These are phyloP conservation scores for Medicago truncatula DNA, from an alignment of 306 rosid genomes.

Conservation along the genomic window MtrunA17r5.0-ANR NC_053042.1:16144001-16144500, in stretches of 20 bases:
- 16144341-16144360: slow-evolving; percentile 54
- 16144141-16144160: slow-evolving; percentile 31
- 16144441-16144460: no score
- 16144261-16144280: slow-evolving; percentile 75
- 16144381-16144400: slow-evolving; percentile 11
- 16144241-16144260: slow-evolving; percentile 29
- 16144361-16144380: slow-evolving; percentile 10
- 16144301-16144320: slow-evolving; percentile 91
- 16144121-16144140: neutral
- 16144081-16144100: neutral
- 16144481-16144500: no score
- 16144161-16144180: slow-evolving; percentile 12
- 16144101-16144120: neutral
- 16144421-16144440: no score
- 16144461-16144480: no score
- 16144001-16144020: neutral
- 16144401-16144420: neutral
- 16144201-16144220: neutral
- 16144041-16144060: neutral
- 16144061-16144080: neutral
- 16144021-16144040: neutral
- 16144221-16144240: neutral
- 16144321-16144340: slow-evolving; percentile 95
- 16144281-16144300: slow-evolving; percentile 93
- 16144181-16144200: slow-evolving; percentile 1